Evolutionary conservation across 2,329 filamentous ascomycete species (phyloP), one percentile per base, ranked within the genome.

Genomic region (Penicillium aurantiogriseum): DNA sequence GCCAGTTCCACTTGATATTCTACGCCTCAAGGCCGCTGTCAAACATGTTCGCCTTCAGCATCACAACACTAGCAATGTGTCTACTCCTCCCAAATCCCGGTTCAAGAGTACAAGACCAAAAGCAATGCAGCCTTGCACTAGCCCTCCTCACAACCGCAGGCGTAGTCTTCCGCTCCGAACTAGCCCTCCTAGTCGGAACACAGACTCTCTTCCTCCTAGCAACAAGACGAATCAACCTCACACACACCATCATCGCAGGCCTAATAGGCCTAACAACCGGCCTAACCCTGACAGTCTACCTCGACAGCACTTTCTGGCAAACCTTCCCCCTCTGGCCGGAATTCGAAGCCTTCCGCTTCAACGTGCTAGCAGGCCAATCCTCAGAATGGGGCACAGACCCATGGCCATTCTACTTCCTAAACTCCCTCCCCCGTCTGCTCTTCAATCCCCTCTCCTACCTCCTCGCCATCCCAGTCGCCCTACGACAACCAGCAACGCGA

Each of bases 291-390:
- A 92, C 92, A 0, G 79, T 97, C 15, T 82, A 85, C 1, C 75
- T 97, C 35, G 94, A 99, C 80, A 93, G 90, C 1, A 93, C 92
- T 77, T 96, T 97, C 78, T 99, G 93, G 94, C 91, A 93, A 69
- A 69, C 77, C 8, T 85, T 83, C 59, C 83, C 83, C 1, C 76
- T 96, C 31, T 99, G 94, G 94, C 92, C 94, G 0, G 94, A 99
- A 74, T 85, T 95, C 59, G 85, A 84, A 65, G 92, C 86, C 2
- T 97, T 99, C 77, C 87, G 90, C 74, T 97, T 89, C 81, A 99
- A 99, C 74, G 92, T 91, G 54, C 77, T 97, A 50, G 83, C 89
- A 53, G 91, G 92, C 23, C 88, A 90, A 58, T 90, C 92, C 0
- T 88, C 89, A 4, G 85, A 89, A 63, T 99, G 94, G 94, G 94